Evolutionary conservation across 257 asterid species (phyloP), one percentile per base, ranked within the genome.

Genomic region (Solanum ossicruentum): DNA sequence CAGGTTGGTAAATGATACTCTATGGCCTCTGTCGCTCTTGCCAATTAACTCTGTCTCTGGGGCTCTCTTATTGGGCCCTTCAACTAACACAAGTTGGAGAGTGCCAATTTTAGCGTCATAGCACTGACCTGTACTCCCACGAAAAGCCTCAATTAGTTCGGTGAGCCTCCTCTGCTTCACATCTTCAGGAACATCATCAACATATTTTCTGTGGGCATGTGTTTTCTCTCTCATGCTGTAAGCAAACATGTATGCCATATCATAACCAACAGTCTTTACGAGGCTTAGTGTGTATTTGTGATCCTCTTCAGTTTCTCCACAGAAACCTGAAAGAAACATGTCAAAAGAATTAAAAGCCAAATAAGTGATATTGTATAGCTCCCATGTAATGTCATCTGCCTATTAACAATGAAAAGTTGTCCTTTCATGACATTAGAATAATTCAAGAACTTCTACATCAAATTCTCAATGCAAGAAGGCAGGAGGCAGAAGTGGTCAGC

Each of bases 191-290:
- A 93, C 95, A 89, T 94, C 99, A 82, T 95, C 99, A 9, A 60
- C 90, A 81, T 96, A 96, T 88, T 93, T 96, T 88, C 98, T 89
- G 84, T 95, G 98, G 58, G 99, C 99, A 57, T 96, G 98, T 77
- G 99, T 96, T 93, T 96, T 96, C 89, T 95, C 99, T 89, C 99
- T 93, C 98, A 95, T 95, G 92, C 99, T 95, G 93, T 95, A 96
- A 82, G 98, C 99, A 92, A 96, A 96, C 98, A 96, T 95, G 90
- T 93, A 96, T 54, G 99, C 99, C 99, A 96, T 94, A 83, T 95
- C 98, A 86, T 94, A 96, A 45, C 96, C 93, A 43, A 96, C 98
- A 8, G 94, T 84, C 85, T 90, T 90, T 9, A 93, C 67, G 16
- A 96, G 94, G 90, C 90, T 91, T 67, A 96, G 84, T 12, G 99